Evolutionary conservation across 805 yeast genomes (phyloP), one percentile per base, ranked within the genome.

Genomic region (Yarrowia yakushimensis): DNA sequence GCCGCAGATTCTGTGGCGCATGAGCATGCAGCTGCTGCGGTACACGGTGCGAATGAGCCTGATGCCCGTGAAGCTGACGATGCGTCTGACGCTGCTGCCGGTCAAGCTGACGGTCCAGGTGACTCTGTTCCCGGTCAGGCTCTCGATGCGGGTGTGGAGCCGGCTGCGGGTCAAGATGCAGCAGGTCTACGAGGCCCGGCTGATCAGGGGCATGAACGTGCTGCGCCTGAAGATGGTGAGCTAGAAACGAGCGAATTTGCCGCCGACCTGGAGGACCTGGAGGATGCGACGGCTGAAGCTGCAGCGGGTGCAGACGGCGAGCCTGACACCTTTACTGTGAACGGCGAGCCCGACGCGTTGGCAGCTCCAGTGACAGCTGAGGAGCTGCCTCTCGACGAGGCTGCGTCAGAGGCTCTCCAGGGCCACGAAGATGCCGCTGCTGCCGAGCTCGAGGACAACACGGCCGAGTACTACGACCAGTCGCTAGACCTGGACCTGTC

Each of bases 1-100:
- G 59, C 43, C 59, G 33, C 42, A 23, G 59, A 34, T 52, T 34
- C 59, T 52, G 59, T 52, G 42, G 42, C 59, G 59, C 33, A 52
- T 52, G 59, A 34, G 43, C 13, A 13, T 52, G 43, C 36, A 33
- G 9, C 59, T 52, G 22, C 43, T 52, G 18, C 59, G 59, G 43
- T 52, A 52, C 59, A 52, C 59, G 39, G 37, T 52, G 33, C 25
- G 33, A 3, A 34, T 52, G 59, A 34, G 43, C 18, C 59, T 52
- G 34, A 52, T 52, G 59, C 59, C 59, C 4, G 43, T 52, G 17
- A 10, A 13, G 33, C 22, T 52, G 59, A 52, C 59, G 43, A 43
- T 52, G 25, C 25, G 43, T 2, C 25, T 52, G 33, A 52, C 59
- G 13, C 43, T 52, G 43, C 33, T 52, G 43, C 59, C 59, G 37